phyloP scores from a whole-genome alignment of 2,329 filamentous ascomycete species.

The Xylaria arbuscula region DNA sequence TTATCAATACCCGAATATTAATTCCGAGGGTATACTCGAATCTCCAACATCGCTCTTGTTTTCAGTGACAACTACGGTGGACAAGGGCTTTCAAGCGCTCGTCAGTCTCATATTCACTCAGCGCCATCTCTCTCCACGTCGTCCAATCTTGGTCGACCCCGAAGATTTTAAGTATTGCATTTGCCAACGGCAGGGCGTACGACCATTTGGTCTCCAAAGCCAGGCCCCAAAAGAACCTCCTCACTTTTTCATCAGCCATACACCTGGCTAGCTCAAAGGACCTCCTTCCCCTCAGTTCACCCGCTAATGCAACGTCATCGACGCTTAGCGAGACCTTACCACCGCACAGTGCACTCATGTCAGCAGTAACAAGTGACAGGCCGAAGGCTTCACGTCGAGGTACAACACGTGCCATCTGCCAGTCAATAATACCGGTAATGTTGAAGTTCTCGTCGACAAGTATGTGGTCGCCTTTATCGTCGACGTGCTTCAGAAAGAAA shows the following conservation, averaged over 20 bases:
- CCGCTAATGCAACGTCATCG: conserved; percentile 31
- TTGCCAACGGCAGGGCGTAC: conserved; percentile 36
- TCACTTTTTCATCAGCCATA: conserved; percentile 37
- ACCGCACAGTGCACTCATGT: conserved; percentile 36
- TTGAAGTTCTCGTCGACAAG: too few relatives aligned
- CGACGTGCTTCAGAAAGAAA: too few relatives aligned
- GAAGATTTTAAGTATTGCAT: conserved; percentile 34
- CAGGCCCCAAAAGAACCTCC: conserved; percentile 39
- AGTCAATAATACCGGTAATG: too few relatives aligned
- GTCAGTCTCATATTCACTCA: conserved; percentile 22
- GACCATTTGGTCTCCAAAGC: conserved; percentile 34
- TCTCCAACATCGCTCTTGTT: conserved; percentile 3
- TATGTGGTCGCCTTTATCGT: too few relatives aligned
- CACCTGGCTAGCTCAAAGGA: conserved; percentile 24
- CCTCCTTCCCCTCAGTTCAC: conserved; percentile 23
- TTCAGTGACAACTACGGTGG: conserved; percentile 12
- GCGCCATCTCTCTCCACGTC: conserved; percentile 26
- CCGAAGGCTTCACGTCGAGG: conserved; percentile 37
- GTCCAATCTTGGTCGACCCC: conserved; percentile 27
- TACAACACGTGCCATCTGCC: too few relatives aligned
- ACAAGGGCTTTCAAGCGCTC: conserved; percentile 25
- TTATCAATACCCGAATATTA: conserved; percentile 4
- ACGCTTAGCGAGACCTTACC: conserved; percentile 33
- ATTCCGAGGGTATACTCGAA: conserved; percentile 1
- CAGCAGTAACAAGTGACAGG: conserved; percentile 37